Conservation (phyloP, 352 stramenopile genomes). For the Globisporangium irregulare region DNA sequence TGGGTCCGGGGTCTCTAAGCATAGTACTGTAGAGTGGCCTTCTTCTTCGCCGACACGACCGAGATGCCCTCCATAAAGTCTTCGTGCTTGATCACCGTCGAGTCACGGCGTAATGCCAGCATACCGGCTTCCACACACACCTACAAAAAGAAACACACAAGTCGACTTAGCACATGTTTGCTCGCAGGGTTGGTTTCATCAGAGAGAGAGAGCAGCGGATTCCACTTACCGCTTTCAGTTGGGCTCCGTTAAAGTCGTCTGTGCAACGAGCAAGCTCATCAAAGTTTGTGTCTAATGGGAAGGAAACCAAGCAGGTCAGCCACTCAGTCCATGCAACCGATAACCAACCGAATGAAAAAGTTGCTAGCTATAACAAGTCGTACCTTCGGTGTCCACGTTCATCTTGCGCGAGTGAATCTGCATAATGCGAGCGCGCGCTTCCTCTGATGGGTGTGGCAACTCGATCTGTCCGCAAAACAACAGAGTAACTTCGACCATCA, state of each 20-base stretch:
- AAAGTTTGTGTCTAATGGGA: slow-evolving; percentile 91
- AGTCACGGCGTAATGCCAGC: slow-evolving; percentile 95
- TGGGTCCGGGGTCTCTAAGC: slow-evolving; percentile 56
- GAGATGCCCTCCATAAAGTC: slow-evolving; percentile 99
- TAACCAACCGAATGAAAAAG: background rate
- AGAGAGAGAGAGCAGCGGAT: background rate
- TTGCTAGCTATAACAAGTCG: background rate
- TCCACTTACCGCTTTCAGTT: slow-evolving; percentile 92
- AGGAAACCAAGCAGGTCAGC: background rate
- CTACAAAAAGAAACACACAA: slow-evolving; percentile 10
- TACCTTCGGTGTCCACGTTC: slow-evolving; percentile 91
- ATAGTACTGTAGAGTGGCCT: slow-evolving; percentile 97
- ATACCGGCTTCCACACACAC: slow-evolving; percentile 99
- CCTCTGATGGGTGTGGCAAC: slow-evolving; percentile 96
- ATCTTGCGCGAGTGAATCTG: slow-evolving; percentile 98
- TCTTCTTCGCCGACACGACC: slow-evolving; percentile 98
- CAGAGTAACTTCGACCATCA: background rate
- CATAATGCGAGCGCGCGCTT: slow-evolving; percentile 95
- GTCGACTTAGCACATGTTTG: background rate
- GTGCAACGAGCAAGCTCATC: slow-evolving; percentile 96
- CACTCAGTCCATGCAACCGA: background rate
- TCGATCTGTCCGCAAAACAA: slow-evolving; percentile 89
- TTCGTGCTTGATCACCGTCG: slow-evolving; percentile 96
- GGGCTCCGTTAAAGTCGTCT: slow-evolving; percentile 99
- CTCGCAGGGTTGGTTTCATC: background rate